Base-by-base conservation (phyloP, 257 asterid genomes). In the Penstemon eatonii region DNA sequence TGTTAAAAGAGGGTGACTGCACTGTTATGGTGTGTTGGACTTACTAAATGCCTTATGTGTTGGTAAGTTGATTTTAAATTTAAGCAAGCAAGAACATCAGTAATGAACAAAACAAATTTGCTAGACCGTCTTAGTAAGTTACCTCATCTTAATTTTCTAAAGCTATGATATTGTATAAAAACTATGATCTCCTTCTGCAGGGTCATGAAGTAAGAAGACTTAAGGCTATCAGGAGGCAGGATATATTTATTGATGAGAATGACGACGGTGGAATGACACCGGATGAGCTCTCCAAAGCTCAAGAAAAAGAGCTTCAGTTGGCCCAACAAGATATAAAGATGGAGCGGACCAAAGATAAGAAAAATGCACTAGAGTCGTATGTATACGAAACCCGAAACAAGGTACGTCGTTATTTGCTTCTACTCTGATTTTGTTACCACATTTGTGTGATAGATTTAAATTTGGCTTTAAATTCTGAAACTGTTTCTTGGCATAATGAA, bases 261-360 rank as follows among this genome's bases (percentile, higher is more conserved):
- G 76, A 74, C 41, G 76, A 78, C 40, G 90, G 96, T 69, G 92
- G 84, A 71, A 78, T 94, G 96, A 80, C 87, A 41, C 70, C 42
- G 5, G 74, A 56, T 43, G 96, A 89, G 74, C 81, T 91, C 66
- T 75, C 85, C 51, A 79, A 75, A 76, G 97, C 96, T 73, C 87
- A 75, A 80, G 87, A 80, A 52, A 83, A 78, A 75, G 99, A 94
- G 80, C 73, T 64, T 72, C 85, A 83, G 73, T 75, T 94, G 75
- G 74, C 85, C 70, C 89, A 86, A 76, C 97, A 94, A 78, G 99
- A 94, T 74, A 75, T 76, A 43, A 67, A 73, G 75, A 84, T 94
- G 85, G 99, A 94, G 82, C 88, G 87, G 81, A 94, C 99, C 76
- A 91, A 94, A 84, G 97, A 94, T 72, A 83, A 82, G 87, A 94